phyloP scores from a whole-genome alignment of 768 basidiomycete species.

The Leucogyrophana mollusca region DNA sequence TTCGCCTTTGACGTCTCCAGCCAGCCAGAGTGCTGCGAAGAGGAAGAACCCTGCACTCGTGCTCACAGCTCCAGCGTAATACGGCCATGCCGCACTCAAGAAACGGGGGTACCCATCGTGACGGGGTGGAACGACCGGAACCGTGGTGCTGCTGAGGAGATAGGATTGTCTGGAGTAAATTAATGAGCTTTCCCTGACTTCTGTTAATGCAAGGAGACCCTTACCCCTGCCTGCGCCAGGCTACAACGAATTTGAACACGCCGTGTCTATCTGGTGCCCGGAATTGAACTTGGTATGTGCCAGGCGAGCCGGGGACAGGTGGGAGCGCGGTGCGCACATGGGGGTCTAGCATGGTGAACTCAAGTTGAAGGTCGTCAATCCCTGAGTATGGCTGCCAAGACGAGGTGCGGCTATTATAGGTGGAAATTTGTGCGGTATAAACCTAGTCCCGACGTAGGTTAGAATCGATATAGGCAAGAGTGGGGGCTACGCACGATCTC shows the following conservation, averaged over 20 bases:
- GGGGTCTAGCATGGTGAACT: constrained; percentile 99
- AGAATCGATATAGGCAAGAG: neutral
- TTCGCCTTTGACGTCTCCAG: constrained; percentile 70
- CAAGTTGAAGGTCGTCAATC: constrained; percentile 81
- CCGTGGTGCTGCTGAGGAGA: constrained; percentile 69
- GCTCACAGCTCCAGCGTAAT: constrained; percentile 88
- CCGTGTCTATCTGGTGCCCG: constrained; percentile 93
- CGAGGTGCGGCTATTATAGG: constrained; percentile 52
- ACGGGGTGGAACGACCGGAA: constrained; percentile 87
- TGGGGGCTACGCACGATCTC: constrained; percentile 54
- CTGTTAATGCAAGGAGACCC: constrained; percentile 17
- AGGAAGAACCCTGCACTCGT: constrained; percentile 82
- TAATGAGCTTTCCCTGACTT: neutral
- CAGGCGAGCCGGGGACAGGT: constrained; percentile 53
- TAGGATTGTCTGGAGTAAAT: constrained; percentile 58
- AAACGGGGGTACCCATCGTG: constrained; percentile 97
- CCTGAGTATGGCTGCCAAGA: constrained; percentile 74
- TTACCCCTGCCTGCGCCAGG: constrained; percentile 88
- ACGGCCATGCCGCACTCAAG: constrained; percentile 94
- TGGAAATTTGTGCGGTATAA: constrained; percentile 71
- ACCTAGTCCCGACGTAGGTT: constrained; percentile 43
- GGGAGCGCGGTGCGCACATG: constrained; percentile 82
- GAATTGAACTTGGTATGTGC: constrained; percentile 81
- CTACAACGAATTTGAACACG: constrained; percentile 95
- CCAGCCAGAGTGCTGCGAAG: constrained; percentile 86